A percentile compares a stretch with the other conserved stretches of the same genome.
These are phyloP conservation scores for Penicillium olsonii DNA, from an alignment of 2,329 filamentous ascomycete genomes.

Conservation along the genomic window DNA sequence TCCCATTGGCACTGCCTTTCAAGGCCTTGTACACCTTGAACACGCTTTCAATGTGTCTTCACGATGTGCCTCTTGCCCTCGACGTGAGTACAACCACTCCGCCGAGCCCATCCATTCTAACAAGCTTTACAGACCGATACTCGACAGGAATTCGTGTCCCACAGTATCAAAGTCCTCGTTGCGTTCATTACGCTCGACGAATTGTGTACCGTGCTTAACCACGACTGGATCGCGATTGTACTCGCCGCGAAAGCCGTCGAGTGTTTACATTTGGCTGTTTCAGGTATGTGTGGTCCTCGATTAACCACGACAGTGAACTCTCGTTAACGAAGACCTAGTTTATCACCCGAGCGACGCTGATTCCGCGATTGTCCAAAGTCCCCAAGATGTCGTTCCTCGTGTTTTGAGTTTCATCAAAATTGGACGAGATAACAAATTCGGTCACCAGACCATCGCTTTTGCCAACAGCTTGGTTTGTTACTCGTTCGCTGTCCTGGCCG, in stretches of 20 bases:
- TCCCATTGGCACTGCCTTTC: slow-evolving; percentile 69
- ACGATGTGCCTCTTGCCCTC: slow-evolving; percentile 44
- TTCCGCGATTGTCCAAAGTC: slow-evolving; percentile 36
- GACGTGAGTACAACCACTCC: slow-evolving; percentile 10
- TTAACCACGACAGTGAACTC: not conserved
- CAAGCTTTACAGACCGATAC: slow-evolving; percentile 25
- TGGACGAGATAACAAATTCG: slow-evolving; percentile 19
- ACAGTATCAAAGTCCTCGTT: slow-evolving; percentile 57
- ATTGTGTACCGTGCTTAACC: slow-evolving; percentile 51
- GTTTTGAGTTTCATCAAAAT: slow-evolving; percentile 39
- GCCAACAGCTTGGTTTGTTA: slow-evolving; percentile 43
- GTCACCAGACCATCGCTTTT: slow-evolving; percentile 15
- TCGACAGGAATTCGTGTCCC: slow-evolving; percentile 40
- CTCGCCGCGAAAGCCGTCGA: slow-evolving; percentile 60
- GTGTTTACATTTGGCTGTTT: slow-evolving; percentile 57
- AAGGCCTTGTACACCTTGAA: slow-evolving; percentile 73
- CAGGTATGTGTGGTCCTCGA: slow-evolving; percentile 44
- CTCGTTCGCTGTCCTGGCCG: slow-evolving; percentile 51
- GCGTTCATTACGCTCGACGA: slow-evolving; percentile 61
- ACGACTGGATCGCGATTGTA: slow-evolving; percentile 49
- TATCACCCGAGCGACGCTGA: slow-evolving; percentile 19
- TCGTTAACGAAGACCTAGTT: slow-evolving; percentile 27
- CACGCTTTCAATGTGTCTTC: slow-evolving; percentile 65
- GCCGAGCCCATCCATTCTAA: not conserved
- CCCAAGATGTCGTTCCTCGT: slow-evolving; percentile 36